Conservation (phyloP, 2,329 filamentous ascomycete species). For the Epichloe aotearoae region DNA sequence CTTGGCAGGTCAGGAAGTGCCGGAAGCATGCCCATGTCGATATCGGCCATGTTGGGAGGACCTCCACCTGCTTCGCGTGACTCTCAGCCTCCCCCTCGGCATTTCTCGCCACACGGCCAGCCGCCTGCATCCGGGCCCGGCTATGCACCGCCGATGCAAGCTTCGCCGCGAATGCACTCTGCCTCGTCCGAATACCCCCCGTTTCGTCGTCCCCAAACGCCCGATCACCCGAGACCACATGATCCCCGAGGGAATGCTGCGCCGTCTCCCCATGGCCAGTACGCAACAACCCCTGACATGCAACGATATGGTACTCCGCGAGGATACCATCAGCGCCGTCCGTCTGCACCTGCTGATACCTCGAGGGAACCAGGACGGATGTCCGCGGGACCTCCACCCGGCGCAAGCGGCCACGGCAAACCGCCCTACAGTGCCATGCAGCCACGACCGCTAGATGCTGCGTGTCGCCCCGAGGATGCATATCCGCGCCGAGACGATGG, state of each 20-base stretch:
- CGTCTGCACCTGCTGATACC: conserved; percentile 34
- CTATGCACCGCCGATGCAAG: conserved; percentile 36
- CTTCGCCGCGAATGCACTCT: conserved; percentile 42
- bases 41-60: conserved; percentile 46
- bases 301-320: conserved; percentile 48
- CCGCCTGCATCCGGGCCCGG: conserved; percentile 29
- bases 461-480: conserved; percentile 28
- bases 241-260: conserved; percentile 31
- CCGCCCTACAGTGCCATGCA: conserved; percentile 28
- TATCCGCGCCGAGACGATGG: conserved; percentile 39
- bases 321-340: conserved; percentile 36
- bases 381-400: conserved; percentile 29
- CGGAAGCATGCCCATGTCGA: conserved; percentile 44
- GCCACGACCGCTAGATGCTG: conserved; percentile 32
- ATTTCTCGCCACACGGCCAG: conserved; percentile 29
- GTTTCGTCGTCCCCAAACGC: conserved; percentile 57
- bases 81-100: conserved; percentile 20
- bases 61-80: conserved; percentile 32
- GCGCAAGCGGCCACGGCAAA: conserved; percentile 40
- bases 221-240: conserved; percentile 51
- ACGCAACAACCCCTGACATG: conserved; percentile 45
- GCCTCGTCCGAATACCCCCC: conserved; percentile 46
- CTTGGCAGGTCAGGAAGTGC: conserved; percentile 32
- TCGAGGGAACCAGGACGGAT: conserved; percentile 25
- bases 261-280: conserved; percentile 36